These are phyloP conservation scores for Tuber indicum DNA, from an alignment of 495 filamentous ascomycete species.

Conservation along the genomic window DNA sequence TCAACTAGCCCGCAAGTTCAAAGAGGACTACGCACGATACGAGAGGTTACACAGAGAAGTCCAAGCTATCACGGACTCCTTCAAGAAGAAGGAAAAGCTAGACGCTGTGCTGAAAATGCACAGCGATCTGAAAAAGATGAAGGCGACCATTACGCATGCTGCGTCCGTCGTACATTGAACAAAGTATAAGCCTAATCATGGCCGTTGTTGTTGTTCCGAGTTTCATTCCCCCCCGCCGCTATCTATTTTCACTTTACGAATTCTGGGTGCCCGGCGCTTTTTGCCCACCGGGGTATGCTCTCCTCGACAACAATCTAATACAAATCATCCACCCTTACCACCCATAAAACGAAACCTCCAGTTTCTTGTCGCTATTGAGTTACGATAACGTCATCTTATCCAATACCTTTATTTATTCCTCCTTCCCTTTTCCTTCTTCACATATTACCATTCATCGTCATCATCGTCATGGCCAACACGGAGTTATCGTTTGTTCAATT, in stretches of 20 bases:
- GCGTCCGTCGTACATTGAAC: slow-evolving; percentile 30
- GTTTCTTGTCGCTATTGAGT: neutral
- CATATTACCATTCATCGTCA: slow-evolving; percentile 27
- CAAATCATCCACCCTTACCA: neutral
- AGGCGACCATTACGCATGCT: slow-evolving; percentile 30
- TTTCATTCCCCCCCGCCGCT: slow-evolving; percentile 12
- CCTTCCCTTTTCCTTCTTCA: slow-evolving; percentile 43
- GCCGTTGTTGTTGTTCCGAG: slow-evolving; percentile 12
- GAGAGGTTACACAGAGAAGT: slow-evolving; percentile 36
- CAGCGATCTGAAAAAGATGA: slow-evolving; percentile 34
- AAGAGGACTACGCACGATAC: slow-evolving; percentile 40
- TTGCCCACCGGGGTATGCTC: neutral
- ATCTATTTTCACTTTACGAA: slow-evolving; percentile 11
- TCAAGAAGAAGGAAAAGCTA: slow-evolving; percentile 39
- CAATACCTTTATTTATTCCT: neutral
- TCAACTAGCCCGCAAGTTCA: slow-evolving; percentile 38
- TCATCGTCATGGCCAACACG: neutral
- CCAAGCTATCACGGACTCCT: slow-evolving; percentile 28
- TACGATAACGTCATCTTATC: slow-evolving; percentile 6
- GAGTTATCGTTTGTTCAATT: neutral
- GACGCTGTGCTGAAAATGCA: slow-evolving; percentile 39
- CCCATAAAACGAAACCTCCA: neutral
- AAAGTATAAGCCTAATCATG: slow-evolving; percentile 2
- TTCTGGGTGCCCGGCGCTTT: neutral
- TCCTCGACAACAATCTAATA: neutral